phyloP scores from a whole-genome alignment of 352 stramenopile species.

The Globisporangium paddicum region DNA sequence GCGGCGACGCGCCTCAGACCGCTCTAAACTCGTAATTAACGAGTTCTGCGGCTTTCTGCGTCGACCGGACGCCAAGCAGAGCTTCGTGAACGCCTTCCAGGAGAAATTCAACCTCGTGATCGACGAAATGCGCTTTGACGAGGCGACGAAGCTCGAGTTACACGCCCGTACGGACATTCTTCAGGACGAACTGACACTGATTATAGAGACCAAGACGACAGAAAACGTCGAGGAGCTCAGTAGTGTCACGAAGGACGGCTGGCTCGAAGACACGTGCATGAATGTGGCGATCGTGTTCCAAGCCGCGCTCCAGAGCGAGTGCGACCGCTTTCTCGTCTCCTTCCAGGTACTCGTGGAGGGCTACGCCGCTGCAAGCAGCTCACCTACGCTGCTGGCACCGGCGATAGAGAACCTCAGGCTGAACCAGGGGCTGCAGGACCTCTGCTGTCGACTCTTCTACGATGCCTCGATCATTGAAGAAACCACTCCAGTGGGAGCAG shows the following conservation, averaged over 20 bases:
- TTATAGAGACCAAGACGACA: constrained; percentile 35
- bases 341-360: constrained; percentile 53
- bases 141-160: constrained; percentile 74
- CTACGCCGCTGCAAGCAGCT: constrained; percentile 40
- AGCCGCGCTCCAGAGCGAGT: constrained; percentile 60
- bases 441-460: constrained; percentile 36
- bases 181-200: constrained; percentile 47
- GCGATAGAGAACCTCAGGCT: constrained; percentile 28
- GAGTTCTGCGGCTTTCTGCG: constrained; percentile 56
- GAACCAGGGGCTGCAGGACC: constrained; percentile 23
- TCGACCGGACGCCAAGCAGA: constrained; percentile 64
- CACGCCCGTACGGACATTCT: constrained; percentile 69
- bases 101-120: constrained; percentile 71
- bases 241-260: constrained; percentile 41
- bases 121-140: constrained; percentile 82
- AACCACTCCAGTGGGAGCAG: constrained; percentile 8
- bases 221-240: constrained; percentile 46
- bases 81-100: constrained; percentile 62
- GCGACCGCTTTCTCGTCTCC: constrained; percentile 61
- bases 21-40: constrained; percentile 25
- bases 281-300: constrained; percentile 41
- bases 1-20: constrained; percentile 23
- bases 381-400: constrained; percentile 20
- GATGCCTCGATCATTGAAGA: constrained; percentile 21
- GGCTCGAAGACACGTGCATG: constrained; percentile 51